Evolutionary conservation across 306 rosid genomes (phyloP).

Genomic region (Echinosophora koreensis): DNA sequence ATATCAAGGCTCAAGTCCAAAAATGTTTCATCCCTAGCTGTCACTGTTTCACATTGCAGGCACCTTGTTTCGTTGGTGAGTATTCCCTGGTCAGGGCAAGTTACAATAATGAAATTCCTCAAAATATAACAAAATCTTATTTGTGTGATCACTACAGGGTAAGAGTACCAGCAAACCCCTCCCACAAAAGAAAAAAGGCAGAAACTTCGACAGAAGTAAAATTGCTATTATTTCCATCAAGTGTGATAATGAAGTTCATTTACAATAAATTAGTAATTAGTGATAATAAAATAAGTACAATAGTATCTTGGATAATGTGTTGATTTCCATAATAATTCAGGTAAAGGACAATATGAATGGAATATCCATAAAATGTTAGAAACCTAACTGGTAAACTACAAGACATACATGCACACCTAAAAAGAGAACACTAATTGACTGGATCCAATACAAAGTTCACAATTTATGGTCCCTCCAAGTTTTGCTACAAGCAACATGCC

Average conservation of each 20-base stretch:
- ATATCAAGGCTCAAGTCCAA: conserved; percentile 98
- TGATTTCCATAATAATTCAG: conserved; percentile 30
- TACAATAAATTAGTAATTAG: not conserved
- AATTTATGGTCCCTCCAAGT: conserved; percentile 23
- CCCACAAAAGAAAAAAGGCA: too few species aligned
- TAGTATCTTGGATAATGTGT: conserved; percentile 28
- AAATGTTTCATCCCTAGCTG: conserved; percentile 97
- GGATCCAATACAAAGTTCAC: conserved; percentile 8
- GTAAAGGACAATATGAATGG: conserved; percentile 36
- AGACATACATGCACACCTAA: conserved; percentile 3
- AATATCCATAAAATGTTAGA: conserved; percentile 39
- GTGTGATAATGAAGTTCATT: conserved; percentile 18
- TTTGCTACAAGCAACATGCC: conserved; percentile 39
- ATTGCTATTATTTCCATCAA: conserved; percentile 20
- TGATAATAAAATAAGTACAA: not conserved
- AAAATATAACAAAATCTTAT: conserved; percentile 4
- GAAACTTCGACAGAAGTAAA: not conserved
- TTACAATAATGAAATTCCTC: conserved; percentile 53
- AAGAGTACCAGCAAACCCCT: not conserved
- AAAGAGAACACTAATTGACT: conserved; percentile 26
- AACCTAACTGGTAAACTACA: conserved; percentile 16
- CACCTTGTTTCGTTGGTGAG: conserved; percentile 99
- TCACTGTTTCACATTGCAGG: conserved; percentile 96
- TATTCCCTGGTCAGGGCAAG: conserved; percentile 80
- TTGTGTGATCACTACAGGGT: conserved; percentile 6